Evolutionary conservation across 2,329 filamentous ascomycete species (phyloP), one percentile per base, ranked within the genome.

Genomic region (Pezicula carpinea): DNA sequence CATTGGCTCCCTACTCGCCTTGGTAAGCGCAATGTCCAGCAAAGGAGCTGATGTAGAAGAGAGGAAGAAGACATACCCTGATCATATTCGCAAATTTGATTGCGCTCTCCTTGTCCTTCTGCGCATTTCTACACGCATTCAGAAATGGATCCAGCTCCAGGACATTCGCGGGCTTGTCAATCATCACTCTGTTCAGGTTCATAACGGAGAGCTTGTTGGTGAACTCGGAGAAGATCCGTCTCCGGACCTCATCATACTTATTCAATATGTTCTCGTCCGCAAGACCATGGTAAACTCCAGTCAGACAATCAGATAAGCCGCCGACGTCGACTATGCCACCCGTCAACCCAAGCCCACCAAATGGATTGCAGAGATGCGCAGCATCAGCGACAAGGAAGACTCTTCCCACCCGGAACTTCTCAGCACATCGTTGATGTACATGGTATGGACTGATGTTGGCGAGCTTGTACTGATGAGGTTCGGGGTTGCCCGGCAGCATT

Each of bases 261-360:
- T 69, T 63, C 8, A 70, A 56, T 31, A 70, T 69, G 5, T 44
- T 56, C 3, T 66, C 59, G 46, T 64, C 60, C 1, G 66, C 62
- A 8, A 62, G 41, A 1, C 61, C 63, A 15, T 60, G 53, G 42
- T 65, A 54, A 6, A 69, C 66, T 1, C 65, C 66, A 13, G 23
- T 58, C 15, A 84, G 69, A 54, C 79, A 81, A 53, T 84, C 79
- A 51, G 72, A 79, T 6, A 85, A 69, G 0, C 77, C 77, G 11
- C 77, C 79, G 3, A 80, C 71, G 52, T 84, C 81, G 18, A 79
- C 76, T 47, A 85, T 79, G 0, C 80, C 81, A 5, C 80, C 79
- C 0, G 79, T 83, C 41, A 84, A 73, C 1, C 81, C 81, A 17
- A 83, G 66, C 1, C 80, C 80, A 41, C 80, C 80, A 26, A 70